Base-by-base conservation (phyloP, 306 rosid species). In the Geum urbanum region DNA sequence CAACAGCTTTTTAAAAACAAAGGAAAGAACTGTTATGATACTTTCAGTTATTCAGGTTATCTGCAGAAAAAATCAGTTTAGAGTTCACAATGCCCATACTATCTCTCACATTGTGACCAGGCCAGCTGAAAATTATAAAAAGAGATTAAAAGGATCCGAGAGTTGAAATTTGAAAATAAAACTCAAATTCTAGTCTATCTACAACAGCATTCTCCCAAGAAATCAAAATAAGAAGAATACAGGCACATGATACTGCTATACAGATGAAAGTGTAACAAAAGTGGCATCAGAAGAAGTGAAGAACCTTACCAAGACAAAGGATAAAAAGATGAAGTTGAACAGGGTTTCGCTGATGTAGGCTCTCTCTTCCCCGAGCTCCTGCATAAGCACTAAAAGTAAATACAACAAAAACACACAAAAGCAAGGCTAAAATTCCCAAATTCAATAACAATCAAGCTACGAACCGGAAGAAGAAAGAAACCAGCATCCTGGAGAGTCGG, bases 401-500 rank as follows among this genome's bases (percentile, higher is more conserved):
- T 40, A 35, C 53, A 52, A 43, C 43, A 46, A 56, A 32, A 64
- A 44, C 19, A 79, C 37, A 62, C 37, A 63, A 47, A n/a, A 72
- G 52, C 51, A 77, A 79, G 47, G 61, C 69, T 32, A 72, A 35
- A 49, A 51, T 63, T 39, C 77, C 69, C 18, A 71, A 35, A 5
- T 1, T 9, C 14, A 58, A 47, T 11, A 32, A 32, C 2, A 32
- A 32, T 39, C 47, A 66, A 9, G 46, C 37, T 68, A 79, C 94
- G 1, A 51, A 92, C 98, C 74, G 96, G 97, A 76, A 92, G 96
- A 82, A 95, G 79, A 11, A 74, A 56, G 84, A 89, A 95, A 39
- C 99, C 99, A 74, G 82, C 80, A 73, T 95, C 99, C 86, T 95
- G 99, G 66, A 95, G 92, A 3, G 83, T 74, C 60, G 97, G 95